Conservation (phyloP, 257 asterid genomes). For the Solanum piurae region DNA sequence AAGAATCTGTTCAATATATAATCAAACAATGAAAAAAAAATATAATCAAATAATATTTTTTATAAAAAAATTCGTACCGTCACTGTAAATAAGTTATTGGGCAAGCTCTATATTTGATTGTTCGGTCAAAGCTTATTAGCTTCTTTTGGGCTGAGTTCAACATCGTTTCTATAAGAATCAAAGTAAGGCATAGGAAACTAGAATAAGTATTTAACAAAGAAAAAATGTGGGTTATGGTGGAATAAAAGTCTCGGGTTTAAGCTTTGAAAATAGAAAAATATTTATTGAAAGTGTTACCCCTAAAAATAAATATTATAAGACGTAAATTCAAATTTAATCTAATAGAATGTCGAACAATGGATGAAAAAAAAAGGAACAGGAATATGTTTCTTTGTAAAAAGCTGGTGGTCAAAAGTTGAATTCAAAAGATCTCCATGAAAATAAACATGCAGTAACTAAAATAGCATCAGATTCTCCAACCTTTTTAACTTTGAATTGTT, state of each 20-base stretch:
- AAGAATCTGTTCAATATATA: not conserved
- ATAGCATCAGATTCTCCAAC: not conserved
- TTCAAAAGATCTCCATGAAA: not conserved
- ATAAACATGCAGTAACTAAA: not conserved
- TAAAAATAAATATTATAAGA: not conserved
- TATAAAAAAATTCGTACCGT: not conserved
- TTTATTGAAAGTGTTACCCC: rapidly evolving
- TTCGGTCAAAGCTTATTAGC: not conserved
- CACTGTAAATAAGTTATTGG: too few species aligned
- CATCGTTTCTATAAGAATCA: not conserved
- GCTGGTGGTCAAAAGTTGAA: not conserved
- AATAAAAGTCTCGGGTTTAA: rapidly evolving
- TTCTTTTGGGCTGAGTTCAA: not conserved
- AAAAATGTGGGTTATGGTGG: not conserved
- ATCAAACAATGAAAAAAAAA: not conserved
- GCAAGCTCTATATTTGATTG: not conserved
- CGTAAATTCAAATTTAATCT: rapidly evolving
- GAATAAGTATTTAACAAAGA: not conserved
- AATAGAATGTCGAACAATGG: rapidly evolving
- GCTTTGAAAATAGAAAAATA: too few species aligned
- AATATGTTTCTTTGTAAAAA: not conserved
- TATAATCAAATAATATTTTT: too few species aligned
- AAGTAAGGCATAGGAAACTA: not conserved
- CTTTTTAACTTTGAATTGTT: not conserved
- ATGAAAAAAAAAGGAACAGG: too few species aligned